These are phyloP conservation scores for Pseudonitzschia multistriata DNA, from an alignment of 108 stramenopile species.

Conservation along the genomic window DNA sequence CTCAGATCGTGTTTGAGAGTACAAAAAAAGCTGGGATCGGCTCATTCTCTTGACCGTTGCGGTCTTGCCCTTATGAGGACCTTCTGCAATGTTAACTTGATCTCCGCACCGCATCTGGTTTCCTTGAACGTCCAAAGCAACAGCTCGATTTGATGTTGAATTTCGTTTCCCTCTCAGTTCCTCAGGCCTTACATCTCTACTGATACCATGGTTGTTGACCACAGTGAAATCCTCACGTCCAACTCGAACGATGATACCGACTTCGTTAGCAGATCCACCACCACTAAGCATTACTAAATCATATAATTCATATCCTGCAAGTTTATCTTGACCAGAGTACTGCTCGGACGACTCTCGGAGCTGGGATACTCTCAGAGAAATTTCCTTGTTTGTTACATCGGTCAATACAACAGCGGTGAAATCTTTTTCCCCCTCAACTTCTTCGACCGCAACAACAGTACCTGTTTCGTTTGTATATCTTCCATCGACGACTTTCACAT, in stretches of 20 bases:
- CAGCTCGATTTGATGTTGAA: constrained; percentile 70
- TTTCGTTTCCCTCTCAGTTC: constrained; percentile 90
- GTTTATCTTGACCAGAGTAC: constrained; percentile 83
- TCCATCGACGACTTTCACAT: constrained; percentile 96
- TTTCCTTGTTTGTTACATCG: constrained; percentile 90
- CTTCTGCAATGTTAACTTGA: constrained; percentile 83
- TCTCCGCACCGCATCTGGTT: constrained; percentile 86
- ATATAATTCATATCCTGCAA: constrained; percentile 86
- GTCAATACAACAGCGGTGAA: constrained; percentile 89
- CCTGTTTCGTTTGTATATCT: constrained; percentile 95
- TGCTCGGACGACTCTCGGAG: constrained; percentile 85
- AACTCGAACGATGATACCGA: constrained; percentile 89
- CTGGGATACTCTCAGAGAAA: constrained; percentile 85
- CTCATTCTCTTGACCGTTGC: constrained; percentile 91
- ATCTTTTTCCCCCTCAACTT: constrained; percentile 76
- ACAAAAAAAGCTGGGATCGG: constrained; percentile 85
- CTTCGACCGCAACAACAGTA: constrained; percentile 85
- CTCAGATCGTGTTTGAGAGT: constrained; percentile 83
- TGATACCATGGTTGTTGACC: constrained; percentile 87
- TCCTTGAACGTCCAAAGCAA: constrained; percentile 86
- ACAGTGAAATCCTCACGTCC: constrained; percentile 92
- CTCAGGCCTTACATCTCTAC: constrained; percentile 82
- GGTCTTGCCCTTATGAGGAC: constrained; percentile 85
- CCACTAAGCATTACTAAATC: constrained; percentile 90
- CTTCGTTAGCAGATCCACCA: constrained; percentile 87